Conservation (phyloP, 768 basidiomycete species). For the Phlegmacium glaucopus region DNA sequence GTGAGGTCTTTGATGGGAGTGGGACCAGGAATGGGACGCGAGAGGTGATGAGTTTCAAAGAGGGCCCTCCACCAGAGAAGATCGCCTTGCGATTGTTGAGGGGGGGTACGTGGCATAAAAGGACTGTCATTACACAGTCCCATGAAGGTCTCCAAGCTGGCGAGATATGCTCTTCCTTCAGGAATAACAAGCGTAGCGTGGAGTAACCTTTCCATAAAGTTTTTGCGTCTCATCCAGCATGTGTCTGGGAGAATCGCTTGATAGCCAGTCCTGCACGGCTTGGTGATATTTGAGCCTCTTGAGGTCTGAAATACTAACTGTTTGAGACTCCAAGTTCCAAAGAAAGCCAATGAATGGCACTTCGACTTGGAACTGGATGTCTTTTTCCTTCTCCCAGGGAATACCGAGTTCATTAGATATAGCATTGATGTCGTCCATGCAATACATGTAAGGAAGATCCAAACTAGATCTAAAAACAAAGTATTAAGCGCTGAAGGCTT, state of each 20-base stretch:
- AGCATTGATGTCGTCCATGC: constrained; percentile 27
- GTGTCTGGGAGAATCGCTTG: constrained; percentile 18
- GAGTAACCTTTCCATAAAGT: constrained; percentile 36
- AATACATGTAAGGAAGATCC: constrained; percentile 13
- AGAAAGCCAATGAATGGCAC: constrained; percentile 17
- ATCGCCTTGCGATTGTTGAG: constrained; percentile 11
- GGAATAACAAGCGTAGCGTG: constrained; percentile 27
- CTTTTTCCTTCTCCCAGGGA: constrained; percentile 19
- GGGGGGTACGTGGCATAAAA: constrained; percentile 23
- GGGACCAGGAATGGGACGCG: constrained; percentile 24
- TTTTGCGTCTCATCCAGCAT: constrained; percentile 26
- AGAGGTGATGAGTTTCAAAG: constrained; percentile 9
- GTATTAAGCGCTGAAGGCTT: too few species aligned
- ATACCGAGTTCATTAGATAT: constrained; percentile 24
- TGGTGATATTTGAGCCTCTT: constrained; percentile 18
- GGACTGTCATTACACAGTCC: constrained; percentile 21
- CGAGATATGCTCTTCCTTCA: constrained; percentile 34
- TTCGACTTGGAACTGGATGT: constrained; percentile 7
- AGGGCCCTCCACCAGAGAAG: constrained; percentile 30
- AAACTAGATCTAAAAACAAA: constrained; percentile 9
- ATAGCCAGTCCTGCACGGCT: constrained; percentile 23
- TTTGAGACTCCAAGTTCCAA: constrained; percentile 15
- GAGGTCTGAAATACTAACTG: constrained; percentile 7
- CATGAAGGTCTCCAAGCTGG: constrained; percentile 33
- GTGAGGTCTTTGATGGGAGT: constrained; percentile 17